Conservation (phyloP, 2,329 filamentous ascomycete genomes). For the Hirsutella thompsonii region DNA sequence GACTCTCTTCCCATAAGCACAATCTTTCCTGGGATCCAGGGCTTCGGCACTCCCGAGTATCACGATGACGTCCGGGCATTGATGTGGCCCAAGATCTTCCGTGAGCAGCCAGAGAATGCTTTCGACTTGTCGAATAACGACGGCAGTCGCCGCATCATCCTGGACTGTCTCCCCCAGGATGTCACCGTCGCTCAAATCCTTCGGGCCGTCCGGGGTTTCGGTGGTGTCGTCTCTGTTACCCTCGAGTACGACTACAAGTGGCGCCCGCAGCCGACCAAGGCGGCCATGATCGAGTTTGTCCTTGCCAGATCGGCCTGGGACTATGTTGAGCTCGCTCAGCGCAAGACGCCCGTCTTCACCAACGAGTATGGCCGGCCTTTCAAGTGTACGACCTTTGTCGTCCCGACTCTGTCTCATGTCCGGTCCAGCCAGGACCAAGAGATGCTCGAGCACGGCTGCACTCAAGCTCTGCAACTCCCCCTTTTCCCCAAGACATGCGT, state of each 20-base stretch:
- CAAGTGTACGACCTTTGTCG: conserved; percentile 2
- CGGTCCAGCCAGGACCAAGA: background rate
- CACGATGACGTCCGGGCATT: conserved; percentile 2
- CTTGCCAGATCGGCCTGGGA: background rate
- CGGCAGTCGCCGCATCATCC: conserved; percentile 10
- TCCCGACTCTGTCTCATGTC: conserved; percentile 6
- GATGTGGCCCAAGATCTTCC: conserved; percentile 1
- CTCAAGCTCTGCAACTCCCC: conserved; percentile 7
- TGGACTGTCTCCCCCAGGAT: conserved; percentile 10
- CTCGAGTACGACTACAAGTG: conserved; percentile 1
- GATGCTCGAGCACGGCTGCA: background rate
- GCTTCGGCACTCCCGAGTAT: conserved; percentile 2
- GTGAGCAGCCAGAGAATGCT: background rate
- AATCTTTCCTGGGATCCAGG: no score
- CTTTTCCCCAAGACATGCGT: conserved; percentile 8
- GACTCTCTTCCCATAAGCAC: no score
- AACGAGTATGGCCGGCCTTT: background rate
- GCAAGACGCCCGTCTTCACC: background rate
- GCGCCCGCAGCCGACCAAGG: background rate
- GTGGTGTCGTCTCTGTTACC: conserved; percentile 4
- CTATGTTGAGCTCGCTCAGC: background rate
- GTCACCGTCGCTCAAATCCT: conserved; percentile 8
- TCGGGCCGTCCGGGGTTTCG: conserved; percentile 6
- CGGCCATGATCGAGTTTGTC: conserved; percentile 11
- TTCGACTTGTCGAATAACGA: background rate